Evolutionary conservation across 257 asterid species (phyloP).

Genomic region (Solanum chiquidenum): DNA sequence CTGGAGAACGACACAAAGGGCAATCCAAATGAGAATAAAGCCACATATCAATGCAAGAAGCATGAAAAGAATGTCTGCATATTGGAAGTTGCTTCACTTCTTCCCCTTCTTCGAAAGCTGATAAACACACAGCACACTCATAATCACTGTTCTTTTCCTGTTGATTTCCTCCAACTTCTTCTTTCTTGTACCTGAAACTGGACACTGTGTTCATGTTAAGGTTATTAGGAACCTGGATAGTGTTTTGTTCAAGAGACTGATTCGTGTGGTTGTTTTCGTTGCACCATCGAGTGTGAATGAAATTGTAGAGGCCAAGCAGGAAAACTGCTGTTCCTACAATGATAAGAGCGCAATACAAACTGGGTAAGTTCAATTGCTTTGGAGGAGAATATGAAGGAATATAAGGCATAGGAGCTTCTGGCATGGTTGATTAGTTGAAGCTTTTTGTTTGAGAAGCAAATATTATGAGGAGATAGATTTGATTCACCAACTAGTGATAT

Average conservation of each 20-base stretch:
- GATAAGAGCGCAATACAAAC: constrained; percentile 17
- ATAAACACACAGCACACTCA: constrained; percentile 59
- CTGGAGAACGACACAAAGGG: constrained; percentile 67
- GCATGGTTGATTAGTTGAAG: constrained; percentile 2
- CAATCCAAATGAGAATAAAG: constrained; percentile 54
- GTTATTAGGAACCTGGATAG: background rate
- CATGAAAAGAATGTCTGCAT: constrained; percentile 64
- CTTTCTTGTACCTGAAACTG: constrained; percentile 51
- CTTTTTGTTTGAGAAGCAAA: background rate
- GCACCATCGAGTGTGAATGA: constrained; percentile 23
- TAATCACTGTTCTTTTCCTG: constrained; percentile 1
- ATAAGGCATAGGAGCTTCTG: background rate
- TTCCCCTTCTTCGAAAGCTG: constrained; percentile 61
- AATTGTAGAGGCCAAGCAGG: constrained; percentile 13
- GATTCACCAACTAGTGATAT: background rate
- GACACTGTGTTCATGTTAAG: constrained; percentile 8
- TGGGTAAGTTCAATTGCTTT: constrained; percentile 2
- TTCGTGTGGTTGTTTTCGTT: background rate
- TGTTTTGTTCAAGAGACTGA: background rate
- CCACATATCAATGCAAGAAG: constrained; percentile 79
- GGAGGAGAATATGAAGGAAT: background rate
- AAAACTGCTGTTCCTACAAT: constrained; percentile 14
- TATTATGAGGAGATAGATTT: background rate
- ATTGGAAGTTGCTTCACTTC: constrained; percentile 39
- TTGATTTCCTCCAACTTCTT: background rate